Percentiles rank a stretch among this genome's conserved stretches.
phyloP scores from a whole-genome alignment of 805 yeast species.

The Brettanomyces naardenensis region DNA sequence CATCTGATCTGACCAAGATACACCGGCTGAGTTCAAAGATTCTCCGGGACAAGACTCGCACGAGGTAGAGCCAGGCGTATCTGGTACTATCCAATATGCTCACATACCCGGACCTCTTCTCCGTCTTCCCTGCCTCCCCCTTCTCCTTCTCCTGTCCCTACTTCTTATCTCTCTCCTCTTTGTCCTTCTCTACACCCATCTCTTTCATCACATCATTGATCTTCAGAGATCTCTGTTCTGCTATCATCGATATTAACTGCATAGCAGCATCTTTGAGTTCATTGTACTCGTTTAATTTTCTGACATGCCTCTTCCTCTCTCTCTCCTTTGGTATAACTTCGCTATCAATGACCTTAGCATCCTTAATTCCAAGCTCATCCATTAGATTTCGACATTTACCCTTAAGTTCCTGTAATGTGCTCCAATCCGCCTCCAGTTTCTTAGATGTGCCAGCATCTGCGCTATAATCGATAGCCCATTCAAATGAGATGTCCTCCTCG shows the following conservation, averaged over 20 bases:
- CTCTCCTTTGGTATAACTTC: slow-evolving; percentile 22
- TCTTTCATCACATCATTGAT: slow-evolving; percentile 44
- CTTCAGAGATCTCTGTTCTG: slow-evolving; percentile 45
- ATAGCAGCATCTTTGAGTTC: slow-evolving; percentile 58
- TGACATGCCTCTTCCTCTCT: slow-evolving; percentile 44
- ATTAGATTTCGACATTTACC: slow-evolving; percentile 6
- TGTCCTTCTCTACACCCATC: slow-evolving; percentile 32
- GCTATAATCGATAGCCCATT: background rate
- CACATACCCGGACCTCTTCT: too few species aligned
- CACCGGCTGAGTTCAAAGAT: too few species aligned
- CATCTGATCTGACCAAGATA: too few species aligned
- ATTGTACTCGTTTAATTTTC: slow-evolving; percentile 46
- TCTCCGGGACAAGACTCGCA: too few species aligned
- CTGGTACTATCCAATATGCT: too few species aligned
- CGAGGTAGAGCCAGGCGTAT: too few species aligned
- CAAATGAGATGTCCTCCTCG: slow-evolving; percentile 1
- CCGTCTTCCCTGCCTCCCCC: too few species aligned
- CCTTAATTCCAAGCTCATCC: slow-evolving; percentile 7
- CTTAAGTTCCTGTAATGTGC: slow-evolving; percentile 2
- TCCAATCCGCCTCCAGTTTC: background rate
- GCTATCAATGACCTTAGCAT: slow-evolving; percentile 4
- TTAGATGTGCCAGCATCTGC: background rate
- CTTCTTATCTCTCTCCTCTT: too few species aligned
- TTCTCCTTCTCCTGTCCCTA: too few species aligned
- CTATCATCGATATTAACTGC: slow-evolving; percentile 48